Conservation (phyloP, 306 rosid species). For the Nissolia schottii region DNA sequence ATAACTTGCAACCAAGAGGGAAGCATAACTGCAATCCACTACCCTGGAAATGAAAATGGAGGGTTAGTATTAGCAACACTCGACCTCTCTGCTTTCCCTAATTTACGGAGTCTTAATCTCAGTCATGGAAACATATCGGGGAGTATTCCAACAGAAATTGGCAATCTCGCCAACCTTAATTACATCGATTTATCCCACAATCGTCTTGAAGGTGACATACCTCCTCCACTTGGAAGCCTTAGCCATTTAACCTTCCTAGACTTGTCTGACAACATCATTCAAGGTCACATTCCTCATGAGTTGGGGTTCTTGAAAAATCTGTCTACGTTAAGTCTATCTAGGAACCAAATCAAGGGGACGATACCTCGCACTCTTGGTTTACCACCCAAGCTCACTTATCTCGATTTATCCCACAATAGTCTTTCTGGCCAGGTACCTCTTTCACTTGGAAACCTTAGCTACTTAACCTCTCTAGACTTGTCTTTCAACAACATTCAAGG, state of each 20-base stretch:
- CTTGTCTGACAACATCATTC: neutral
- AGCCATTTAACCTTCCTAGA: neutral
- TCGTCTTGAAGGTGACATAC: neutral
- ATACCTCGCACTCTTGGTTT: too few relatives aligned
- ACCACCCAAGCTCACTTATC: too few relatives aligned
- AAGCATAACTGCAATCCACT: neutral
- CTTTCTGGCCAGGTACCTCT: too few relatives aligned
- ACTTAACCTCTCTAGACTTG: neutral
- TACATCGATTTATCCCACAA: neutral
- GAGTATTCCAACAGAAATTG: neutral
- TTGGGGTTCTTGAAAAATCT: neutral
- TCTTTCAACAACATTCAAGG: neutral
- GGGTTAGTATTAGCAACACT: neutral
- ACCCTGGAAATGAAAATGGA: accelerated
- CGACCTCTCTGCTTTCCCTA: neutral
- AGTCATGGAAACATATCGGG: neutral
- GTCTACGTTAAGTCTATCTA: too few relatives aligned
- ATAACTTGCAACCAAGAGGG: neutral
- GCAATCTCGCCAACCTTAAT: neutral
- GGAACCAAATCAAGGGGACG: too few relatives aligned
- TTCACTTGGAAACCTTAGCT: neutral
- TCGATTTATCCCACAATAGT: too few relatives aligned
- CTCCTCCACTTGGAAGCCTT: neutral
- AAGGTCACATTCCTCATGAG: neutral
- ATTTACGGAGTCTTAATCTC: neutral